Evolutionary conservation across 2,329 filamentous ascomycete species (phyloP).

Genomic region (Metarhizium anisopliae): DNA sequence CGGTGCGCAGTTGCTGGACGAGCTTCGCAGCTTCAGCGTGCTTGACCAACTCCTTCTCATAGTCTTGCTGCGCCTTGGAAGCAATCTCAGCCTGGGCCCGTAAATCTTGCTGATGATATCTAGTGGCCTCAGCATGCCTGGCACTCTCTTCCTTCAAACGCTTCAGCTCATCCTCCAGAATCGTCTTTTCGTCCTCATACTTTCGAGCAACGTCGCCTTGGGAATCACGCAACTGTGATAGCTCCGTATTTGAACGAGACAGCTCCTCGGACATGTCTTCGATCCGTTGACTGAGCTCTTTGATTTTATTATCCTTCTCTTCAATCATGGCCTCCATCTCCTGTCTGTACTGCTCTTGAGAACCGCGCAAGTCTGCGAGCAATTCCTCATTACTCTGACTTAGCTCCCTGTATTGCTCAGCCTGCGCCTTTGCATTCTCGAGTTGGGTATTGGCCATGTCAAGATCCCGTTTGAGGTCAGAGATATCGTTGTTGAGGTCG

Average conservation of each 20-base stretch:
- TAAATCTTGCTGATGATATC: conserved; percentile 83
- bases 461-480: conserved; percentile 79
- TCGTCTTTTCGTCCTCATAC: conserved; percentile 73
- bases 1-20: conserved; percentile 67
- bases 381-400: conserved; percentile 84
- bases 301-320: conserved; percentile 71
- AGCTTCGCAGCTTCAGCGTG: conserved; percentile 91
- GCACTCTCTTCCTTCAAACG: conserved; percentile 79
- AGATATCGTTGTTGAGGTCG: conserved; percentile 73
- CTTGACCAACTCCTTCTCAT: conserved; percentile 88
- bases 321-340: conserved; percentile 70
- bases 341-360: conserved; percentile 79
- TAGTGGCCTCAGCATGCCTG: conserved; percentile 67
- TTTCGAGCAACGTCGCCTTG: conserved; percentile 65
- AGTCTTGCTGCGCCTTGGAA: conserved; percentile 85
- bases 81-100: conserved; percentile 92
- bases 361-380: conserved; percentile 66
- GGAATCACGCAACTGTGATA: conserved; percentile 70
- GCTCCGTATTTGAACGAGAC: conserved; percentile 69
- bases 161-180: conserved; percentile 68
- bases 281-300: conserved; percentile 72
- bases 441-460: conserved; percentile 74
- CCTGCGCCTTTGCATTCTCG: conserved; percentile 70
- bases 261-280: conserved; percentile 80
- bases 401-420: conserved; percentile 81